A percentile compares a stretch with the other conserved stretches of the same genome.
Conservation (phyloP, 1,284 basidiomycete genomes). For the Lentinus polychrous region DNA sequence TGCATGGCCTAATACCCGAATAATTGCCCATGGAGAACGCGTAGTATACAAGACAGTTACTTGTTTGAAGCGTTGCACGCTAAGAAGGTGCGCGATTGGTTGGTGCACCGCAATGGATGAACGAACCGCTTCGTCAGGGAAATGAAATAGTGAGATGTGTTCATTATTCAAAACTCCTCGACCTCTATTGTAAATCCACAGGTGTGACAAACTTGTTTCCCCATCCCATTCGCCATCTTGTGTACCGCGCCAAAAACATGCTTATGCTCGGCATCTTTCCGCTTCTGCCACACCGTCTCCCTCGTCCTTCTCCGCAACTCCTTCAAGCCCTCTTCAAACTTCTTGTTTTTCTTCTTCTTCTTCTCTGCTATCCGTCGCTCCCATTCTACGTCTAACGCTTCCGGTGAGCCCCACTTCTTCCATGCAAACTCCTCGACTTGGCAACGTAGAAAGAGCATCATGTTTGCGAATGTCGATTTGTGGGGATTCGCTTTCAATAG, state of each 20-base stretch:
- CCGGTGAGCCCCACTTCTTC: conserved; percentile 95
- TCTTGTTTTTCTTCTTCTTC: conserved; percentile 88
- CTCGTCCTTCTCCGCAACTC: conserved; percentile 82
- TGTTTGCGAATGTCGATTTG: conserved; percentile 94
- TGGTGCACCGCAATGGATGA: too few species aligned
- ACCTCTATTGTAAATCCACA: conserved; percentile 88
- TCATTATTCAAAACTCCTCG: conserved; percentile 69
- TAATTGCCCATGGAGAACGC: too few species aligned
- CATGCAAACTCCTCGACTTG: conserved; percentile 97
- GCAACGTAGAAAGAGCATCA: conserved; percentile 96
- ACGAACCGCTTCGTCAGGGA: too few species aligned
- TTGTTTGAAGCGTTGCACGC: too few species aligned
- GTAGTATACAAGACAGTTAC: too few species aligned
- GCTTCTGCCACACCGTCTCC: conserved; percentile 84
- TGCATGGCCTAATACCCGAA: too few species aligned
- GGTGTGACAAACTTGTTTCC: conserved; percentile 71
- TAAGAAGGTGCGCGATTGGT: too few species aligned
- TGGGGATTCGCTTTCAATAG: conserved; percentile 95
- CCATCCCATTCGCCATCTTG: conserved; percentile 42
- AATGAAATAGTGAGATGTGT: too few species aligned
- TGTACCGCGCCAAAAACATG: conserved; percentile 72
- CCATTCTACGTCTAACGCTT: conserved; percentile 88
- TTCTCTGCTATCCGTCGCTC: conserved; percentile 76
- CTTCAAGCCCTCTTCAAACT: conserved; percentile 82
- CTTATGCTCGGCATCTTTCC: conserved; percentile 81